phyloP scores from a whole-genome alignment of 2,329 filamentous ascomycete genomes.

The Orbilia javanica region DNA sequence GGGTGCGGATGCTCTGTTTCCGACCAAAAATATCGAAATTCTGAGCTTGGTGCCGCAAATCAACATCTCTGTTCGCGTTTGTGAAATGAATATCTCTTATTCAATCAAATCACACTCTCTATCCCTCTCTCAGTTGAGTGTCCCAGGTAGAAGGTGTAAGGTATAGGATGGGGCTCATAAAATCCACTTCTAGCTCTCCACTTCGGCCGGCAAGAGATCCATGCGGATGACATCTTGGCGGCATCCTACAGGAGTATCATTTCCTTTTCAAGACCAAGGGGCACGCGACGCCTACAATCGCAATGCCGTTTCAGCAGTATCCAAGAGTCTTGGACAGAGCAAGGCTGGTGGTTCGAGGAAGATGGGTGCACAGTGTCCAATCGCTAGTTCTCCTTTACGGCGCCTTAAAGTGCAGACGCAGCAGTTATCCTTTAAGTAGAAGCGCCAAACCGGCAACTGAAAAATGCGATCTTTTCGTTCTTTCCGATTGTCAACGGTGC shows the following conservation, averaged over 20 bases:
- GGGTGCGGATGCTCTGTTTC: neutral
- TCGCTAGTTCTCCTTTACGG: slow-evolving; percentile 2
- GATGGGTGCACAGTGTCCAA: neutral
- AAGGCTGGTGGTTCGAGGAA: neutral
- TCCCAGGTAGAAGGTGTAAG: neutral
- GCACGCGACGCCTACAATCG: slow-evolving; percentile 38
- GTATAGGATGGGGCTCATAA: neutral
- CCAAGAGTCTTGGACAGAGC: neutral
- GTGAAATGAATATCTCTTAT: neutral
- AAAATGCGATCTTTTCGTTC: slow-evolving; percentile 3
- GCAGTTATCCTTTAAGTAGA: slow-evolving; percentile 13
- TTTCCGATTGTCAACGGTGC: neutral
- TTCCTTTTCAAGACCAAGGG: slow-evolving; percentile 27
- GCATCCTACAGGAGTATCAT: slow-evolving; percentile 5
- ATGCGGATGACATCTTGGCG: slow-evolving; percentile 16
- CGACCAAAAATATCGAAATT: neutral
- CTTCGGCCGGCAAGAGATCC: neutral
- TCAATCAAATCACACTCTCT: neutral
- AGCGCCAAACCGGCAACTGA: slow-evolving; percentile 4
- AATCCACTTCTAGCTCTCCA: neutral
- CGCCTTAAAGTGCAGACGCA: neutral
- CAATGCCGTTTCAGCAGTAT: slow-evolving; percentile 22
- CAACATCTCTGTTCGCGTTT: neutral
- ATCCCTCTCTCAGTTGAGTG: neutral
- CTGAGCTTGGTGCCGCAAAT: neutral